Evolutionary conservation across 495 filamentous ascomycete species (phyloP), one percentile per base, ranked within the genome.

Genomic region (Podospora bellae-mahoneyi): DNA sequence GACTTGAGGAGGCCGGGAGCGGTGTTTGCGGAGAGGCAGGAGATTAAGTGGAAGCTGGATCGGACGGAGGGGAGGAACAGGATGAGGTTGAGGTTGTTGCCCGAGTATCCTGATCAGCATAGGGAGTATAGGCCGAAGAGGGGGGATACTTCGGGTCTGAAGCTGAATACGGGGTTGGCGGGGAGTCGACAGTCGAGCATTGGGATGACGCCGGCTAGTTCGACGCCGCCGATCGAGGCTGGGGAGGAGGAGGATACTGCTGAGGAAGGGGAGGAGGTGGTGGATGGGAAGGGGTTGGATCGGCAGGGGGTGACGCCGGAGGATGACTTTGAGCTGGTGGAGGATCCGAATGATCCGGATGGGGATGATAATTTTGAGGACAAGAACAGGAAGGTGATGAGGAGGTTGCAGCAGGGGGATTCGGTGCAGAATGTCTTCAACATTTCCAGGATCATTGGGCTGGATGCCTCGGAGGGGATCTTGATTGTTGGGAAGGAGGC

Each of bases 381-480:
- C 75, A 97, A 96, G 80, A 97, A 99, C 73, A 84, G 95, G 18
- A 97, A 96, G 78, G 95, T 99, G 61, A 93, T 98, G 92, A 84
- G 95, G 66, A 96, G 92, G 70, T 84, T 99, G 15, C 91, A 97
- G 68, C 90, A 92, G 39, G 92, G 92, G 5, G 95, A 99, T 72
- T 84, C 92, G 64, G 94, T 99, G n/a, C 92, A 96, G 73, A 89
- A 90, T 70, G 92, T 97, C 6, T 95, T 92, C 82, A 99, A 99
- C 74, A 88, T 97, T 66, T 97, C 95, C 57, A 88, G 96, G 9
- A 92, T 99, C 62, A 89, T 97, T 64, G 95, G 95, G 9, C 82
- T 99, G 5, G 94, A 98, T 71, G 94, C 94, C 23, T 87, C 88
- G 64, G 95, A 99, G 77, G 95, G 96, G 20, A 86, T 99, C 19